Evolutionary conservation across 345 rosid species (phyloP).

Genomic region (Moricandia moricandioides): DNA sequence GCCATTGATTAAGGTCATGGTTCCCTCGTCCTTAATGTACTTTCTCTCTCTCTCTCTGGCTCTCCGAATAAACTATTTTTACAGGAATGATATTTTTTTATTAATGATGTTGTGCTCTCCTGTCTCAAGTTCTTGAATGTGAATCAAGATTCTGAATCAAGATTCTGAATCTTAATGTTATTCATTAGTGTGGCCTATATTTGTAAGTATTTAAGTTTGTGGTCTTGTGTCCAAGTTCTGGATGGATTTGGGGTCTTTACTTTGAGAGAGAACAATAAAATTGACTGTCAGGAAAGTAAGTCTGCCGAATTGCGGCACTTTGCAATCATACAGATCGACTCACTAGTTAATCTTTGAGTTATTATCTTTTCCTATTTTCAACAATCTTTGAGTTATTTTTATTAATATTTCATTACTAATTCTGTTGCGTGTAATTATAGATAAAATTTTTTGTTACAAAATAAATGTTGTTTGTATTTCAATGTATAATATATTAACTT

Average conservation of each 20-base stretch:
- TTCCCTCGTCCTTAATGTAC: not conserved
- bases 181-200: not conserved
- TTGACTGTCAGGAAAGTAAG: not conserved
- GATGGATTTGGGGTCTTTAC: not conserved
- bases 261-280: not conserved
- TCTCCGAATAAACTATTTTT: not conserved
- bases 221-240: not conserved
- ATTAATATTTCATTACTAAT: not conserved
- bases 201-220: not conserved
- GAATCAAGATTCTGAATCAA: too few relatives aligned
- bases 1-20: slow-evolving; percentile 30
- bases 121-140: not conserved
- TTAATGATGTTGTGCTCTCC: not conserved
- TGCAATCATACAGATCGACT: not conserved
- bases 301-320: not conserved
- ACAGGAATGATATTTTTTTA: not conserved
- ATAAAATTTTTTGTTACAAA: too few relatives aligned
- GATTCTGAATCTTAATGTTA: not conserved
- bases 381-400: not conserved
- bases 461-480: too few relatives aligned
- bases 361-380: not conserved
- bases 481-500: too few relatives aligned
- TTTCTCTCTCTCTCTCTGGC: not conserved
- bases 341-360: not conserved
- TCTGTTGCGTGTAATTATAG: too few relatives aligned